phyloP scores from a whole-genome alignment of 1,139 yeast species.

The Diutina ranongensis region DNA sequence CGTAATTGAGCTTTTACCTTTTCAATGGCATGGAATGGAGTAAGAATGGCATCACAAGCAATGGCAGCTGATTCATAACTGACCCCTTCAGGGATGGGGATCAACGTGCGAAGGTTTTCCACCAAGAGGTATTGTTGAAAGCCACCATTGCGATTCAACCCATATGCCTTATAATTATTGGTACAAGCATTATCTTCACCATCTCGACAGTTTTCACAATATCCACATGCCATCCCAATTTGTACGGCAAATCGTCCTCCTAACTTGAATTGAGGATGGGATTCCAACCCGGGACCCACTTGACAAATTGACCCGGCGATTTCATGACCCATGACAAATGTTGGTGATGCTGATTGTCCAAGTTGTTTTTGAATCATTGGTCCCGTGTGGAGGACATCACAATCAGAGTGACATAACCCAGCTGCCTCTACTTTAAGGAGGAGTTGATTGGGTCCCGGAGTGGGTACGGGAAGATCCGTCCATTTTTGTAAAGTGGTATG shows the following conservation, averaged over 20 bases:
- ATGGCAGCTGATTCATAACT: constrained; percentile 37
- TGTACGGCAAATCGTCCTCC: constrained; percentile 1
- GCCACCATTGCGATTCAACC: constrained; percentile 38
- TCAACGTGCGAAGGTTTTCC: constrained; percentile 22
- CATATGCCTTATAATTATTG: constrained; percentile 18
- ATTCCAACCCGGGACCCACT: constrained; percentile 9
- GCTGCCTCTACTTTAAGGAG: constrained; percentile 39
- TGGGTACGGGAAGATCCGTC: constrained; percentile 23
- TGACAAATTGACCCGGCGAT: constrained; percentile 28
- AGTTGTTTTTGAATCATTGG: constrained; percentile 7
- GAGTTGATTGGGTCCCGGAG: constrained; percentile 25
- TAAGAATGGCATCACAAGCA: constrained; percentile 37
- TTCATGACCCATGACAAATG: constrained; percentile 47
- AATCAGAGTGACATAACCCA: constrained; percentile 42
- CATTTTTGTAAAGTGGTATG: constrained; percentile 11
- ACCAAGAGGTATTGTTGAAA: constrained; percentile 36
- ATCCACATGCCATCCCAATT: not conserved
- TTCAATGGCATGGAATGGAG: constrained; percentile 39
- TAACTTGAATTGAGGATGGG: not conserved
- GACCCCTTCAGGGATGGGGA: constrained; percentile 37
- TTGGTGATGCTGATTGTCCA: constrained; percentile 12
- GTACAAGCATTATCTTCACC: constrained; percentile 2
- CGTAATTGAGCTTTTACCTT: constrained; percentile 22
- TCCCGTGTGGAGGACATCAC: constrained; percentile 28
- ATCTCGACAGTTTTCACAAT: not conserved